These are phyloP conservation scores for Starmera dryadoides DNA, from an alignment of 805 yeast species.

Conservation along the genomic window DNA sequence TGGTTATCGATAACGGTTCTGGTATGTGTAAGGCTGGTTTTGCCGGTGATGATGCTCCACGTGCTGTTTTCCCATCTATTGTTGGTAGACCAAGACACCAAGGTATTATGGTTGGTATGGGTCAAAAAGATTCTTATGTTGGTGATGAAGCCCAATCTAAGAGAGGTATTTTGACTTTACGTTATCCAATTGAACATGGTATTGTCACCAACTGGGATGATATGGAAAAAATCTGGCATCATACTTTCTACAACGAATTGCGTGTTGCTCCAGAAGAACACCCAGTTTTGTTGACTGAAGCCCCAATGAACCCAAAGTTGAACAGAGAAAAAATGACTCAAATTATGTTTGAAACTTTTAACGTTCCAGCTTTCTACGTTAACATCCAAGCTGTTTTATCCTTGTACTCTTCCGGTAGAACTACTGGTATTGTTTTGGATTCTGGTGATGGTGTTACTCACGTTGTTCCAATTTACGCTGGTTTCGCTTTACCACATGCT, in stretches of 20 bases:
- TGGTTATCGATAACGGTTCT: constrained; percentile 98
- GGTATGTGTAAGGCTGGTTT: constrained; percentile 99
- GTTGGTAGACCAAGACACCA: constrained; percentile 99
- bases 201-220: constrained; percentile 99
- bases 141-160: constrained; percentile 99
- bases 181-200: constrained; percentile 99
- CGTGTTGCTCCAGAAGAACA: constrained; percentile 99
- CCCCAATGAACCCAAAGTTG: constrained; percentile 98
- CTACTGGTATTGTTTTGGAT: constrained; percentile 99
- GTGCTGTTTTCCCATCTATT: constrained; percentile 99
- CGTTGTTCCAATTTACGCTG: constrained; percentile 99
- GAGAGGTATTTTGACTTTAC: constrained; percentile 98
- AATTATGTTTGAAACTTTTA: constrained; percentile 97
- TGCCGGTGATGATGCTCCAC: constrained; percentile 99
- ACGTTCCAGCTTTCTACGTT: constrained; percentile 99
- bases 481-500: constrained; percentile 99
- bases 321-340: constrained; percentile 99
- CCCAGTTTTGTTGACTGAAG: constrained; percentile 98
- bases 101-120: constrained; percentile 99
- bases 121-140: constrained; percentile 99
- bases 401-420: constrained; percentile 98
- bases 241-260: constrained; percentile 99
- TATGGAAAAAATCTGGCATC: constrained; percentile 99
- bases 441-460: constrained; percentile 99
- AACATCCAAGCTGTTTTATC: constrained; percentile 98